Evolutionary conservation across 768 basidiomycete genomes (phyloP).

Genomic region (Boletus rex-veris): DNA sequence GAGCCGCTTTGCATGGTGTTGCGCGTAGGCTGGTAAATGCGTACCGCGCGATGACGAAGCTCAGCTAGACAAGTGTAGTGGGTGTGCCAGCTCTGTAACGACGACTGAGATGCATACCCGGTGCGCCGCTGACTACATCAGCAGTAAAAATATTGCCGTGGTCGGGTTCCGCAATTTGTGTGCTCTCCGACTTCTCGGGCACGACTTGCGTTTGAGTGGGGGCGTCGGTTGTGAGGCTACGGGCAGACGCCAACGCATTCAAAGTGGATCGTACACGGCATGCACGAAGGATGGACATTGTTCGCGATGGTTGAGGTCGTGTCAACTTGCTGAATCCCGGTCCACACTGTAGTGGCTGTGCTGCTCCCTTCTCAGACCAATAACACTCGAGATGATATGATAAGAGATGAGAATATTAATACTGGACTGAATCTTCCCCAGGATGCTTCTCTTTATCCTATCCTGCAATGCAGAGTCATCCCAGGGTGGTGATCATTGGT

Average conservation of each 20-base stretch:
- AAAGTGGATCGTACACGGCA: constrained; percentile 32
- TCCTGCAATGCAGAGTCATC: constrained; percentile 1
- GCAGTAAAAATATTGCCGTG: constrained; percentile 67
- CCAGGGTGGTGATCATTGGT: constrained; percentile 21
- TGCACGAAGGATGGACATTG: constrained; percentile 57
- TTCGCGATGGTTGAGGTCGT: neutral
- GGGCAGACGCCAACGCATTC: constrained; percentile 10
- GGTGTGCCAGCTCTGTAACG: neutral
- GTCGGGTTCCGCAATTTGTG: constrained; percentile 42
- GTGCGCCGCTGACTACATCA: constrained; percentile 83
- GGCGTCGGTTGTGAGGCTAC: constrained; percentile 20
- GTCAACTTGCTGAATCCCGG: neutral
- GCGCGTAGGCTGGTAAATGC: constrained; percentile 89
- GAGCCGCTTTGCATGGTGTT: constrained; percentile 95
- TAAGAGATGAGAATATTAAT: neutral
- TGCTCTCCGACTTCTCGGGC: constrained; percentile 24
- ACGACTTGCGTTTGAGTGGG: constrained; percentile 21
- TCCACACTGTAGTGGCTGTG: constrained; percentile 24
- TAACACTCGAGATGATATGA: too few relatives aligned
- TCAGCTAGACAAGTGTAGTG: constrained; percentile 48
- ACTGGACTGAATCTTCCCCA: neutral
- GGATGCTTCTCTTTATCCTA: neutral
- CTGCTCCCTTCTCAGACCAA: neutral
- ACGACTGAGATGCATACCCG: constrained; percentile 47
- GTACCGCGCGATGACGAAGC: constrained; percentile 80